Evolutionary conservation across 1,139 yeast genomes (phyloP).

Genomic region (Nakaseomyces delphensis): DNA sequence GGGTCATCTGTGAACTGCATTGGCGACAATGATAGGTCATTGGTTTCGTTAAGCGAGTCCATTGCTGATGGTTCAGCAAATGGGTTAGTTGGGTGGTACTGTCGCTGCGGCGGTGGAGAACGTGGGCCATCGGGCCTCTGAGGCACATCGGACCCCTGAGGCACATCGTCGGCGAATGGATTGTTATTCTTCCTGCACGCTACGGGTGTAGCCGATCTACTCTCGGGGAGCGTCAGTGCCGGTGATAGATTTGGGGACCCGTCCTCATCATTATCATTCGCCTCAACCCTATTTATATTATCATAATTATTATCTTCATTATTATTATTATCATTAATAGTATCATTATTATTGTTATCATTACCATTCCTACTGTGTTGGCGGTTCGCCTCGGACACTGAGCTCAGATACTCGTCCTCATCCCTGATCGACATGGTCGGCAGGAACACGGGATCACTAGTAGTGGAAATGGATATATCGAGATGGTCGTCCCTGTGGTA

Average conservation of each 20-base stretch:
- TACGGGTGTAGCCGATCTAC: background rate
- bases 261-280: background rate
- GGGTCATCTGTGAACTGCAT: background rate
- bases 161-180: background rate
- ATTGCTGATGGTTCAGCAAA: conserved; percentile 1
- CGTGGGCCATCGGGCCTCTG: background rate
- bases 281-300: background rate
- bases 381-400: conserved; percentile 8
- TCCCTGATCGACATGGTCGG: conserved; percentile 17
- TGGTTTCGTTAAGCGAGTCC: conserved; percentile 8
- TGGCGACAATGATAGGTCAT: conserved; percentile 6
- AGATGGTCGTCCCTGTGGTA: conserved; percentile 15
- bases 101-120: background rate
- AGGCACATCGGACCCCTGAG: too few species aligned
- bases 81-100: background rate
- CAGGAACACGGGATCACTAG: conserved; percentile 22
- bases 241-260: background rate
- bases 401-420: conserved; percentile 20
- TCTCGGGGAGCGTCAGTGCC: background rate
- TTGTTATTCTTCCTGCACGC: background rate
- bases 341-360: background rate
- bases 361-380: conserved; percentile 3
- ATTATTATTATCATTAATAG: background rate
- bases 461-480: conserved; percentile 18
- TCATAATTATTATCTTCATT: background rate